Base-by-base conservation (phyloP, 2,329 filamentous ascomycete genomes). In the Aspergillus tubingensis region DNA sequence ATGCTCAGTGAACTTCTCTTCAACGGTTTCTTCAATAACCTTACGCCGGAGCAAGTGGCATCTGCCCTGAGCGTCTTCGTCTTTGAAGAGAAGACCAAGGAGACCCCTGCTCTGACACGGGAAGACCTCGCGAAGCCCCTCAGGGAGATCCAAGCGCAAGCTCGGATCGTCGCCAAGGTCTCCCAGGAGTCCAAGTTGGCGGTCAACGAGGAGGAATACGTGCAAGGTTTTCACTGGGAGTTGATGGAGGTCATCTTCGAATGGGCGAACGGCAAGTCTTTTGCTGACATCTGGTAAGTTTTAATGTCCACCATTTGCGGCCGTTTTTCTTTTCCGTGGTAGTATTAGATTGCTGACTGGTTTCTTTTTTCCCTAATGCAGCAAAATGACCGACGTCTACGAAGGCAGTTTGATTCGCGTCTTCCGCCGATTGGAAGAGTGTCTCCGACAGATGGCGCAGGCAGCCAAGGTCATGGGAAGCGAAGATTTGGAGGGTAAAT, bases 331-430 rank as follows among this genome's bases (percentile, higher is more conserved):
- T 13, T 19, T 13, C 5, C 5, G 32, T 36, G 32, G 32, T 36
- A 23, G 23, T 44, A 10, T 27, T 11, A 17, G 36, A 54, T 48
- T 23, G 56, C 50, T 60, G 60, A 65, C 55, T 52, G 15, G 30
- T 32, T 23, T 15, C 63, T 64, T 64, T 55, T 56, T 57, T 57
- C 54, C 25, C 10, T 44, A 19, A 71, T 25, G 51, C 65, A 96
- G 94, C 80, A 96, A 96, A 91, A 97, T 99, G 93, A 98, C 95
- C 27, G 94, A 97, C 70, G 91, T 94, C 27, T 99, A 97, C 77
- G 95, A 99, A 80, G 95, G 95, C 62, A 97, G 92, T 60, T 82
- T 99, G 62, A 98, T 99, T 69, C 92, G 95, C 52, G 87, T 97
- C 41, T 99, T 99, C 86, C 90, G 95, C 57, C 91, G 95, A 19